Percentiles rank a stretch among this genome's conserved stretches.
phyloP scores from a whole-genome alignment of 768 basidiomycete species.

The Exsudoporus frostii region DNA sequence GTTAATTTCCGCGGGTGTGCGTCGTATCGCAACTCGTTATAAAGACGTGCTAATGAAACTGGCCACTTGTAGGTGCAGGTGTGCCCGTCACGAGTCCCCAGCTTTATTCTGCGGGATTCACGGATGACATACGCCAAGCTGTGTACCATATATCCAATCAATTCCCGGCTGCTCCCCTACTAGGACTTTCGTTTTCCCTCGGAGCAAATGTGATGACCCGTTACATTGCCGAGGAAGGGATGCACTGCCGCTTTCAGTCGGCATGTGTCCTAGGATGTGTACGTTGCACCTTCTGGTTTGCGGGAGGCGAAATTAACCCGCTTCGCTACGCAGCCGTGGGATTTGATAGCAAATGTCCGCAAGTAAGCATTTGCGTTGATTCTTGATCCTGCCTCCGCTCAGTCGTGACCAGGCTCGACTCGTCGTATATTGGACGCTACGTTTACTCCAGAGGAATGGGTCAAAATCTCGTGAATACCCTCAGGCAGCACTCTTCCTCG shows the following conservation, averaged over 20 bases:
- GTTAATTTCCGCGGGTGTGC: constrained; percentile 91
- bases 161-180: constrained; percentile 77
- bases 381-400: constrained; percentile 5
- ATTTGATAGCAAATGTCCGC: constrained; percentile 36
- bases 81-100: constrained; percentile 79
- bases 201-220: constrained; percentile 90
- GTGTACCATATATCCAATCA: constrained; percentile 66
- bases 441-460: constrained; percentile 82
- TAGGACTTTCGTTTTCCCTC: constrained; percentile 91
- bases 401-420: constrained; percentile 45
- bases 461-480: constrained; percentile 58
- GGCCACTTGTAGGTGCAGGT: constrained; percentile 61
- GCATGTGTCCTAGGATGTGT: constrained; percentile 76
- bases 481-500: constrained; percentile 47
- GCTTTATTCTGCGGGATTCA: constrained; percentile 85
- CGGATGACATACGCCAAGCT: constrained; percentile 83
- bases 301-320: constrained; percentile 7
- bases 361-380: constrained; percentile 27
- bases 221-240: constrained; percentile 84
- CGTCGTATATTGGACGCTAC: constrained; percentile 52
- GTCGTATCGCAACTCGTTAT: constrained; percentile 28
- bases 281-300: constrained; percentile 31
- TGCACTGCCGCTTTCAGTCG: constrained; percentile 54
- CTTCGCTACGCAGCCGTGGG: constrained; percentile 44
- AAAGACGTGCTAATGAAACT: constrained; percentile 15